phyloP scores from a whole-genome alignment of 371 early-diverging fungal genomes.

The Parasitella parasitica region DNA sequence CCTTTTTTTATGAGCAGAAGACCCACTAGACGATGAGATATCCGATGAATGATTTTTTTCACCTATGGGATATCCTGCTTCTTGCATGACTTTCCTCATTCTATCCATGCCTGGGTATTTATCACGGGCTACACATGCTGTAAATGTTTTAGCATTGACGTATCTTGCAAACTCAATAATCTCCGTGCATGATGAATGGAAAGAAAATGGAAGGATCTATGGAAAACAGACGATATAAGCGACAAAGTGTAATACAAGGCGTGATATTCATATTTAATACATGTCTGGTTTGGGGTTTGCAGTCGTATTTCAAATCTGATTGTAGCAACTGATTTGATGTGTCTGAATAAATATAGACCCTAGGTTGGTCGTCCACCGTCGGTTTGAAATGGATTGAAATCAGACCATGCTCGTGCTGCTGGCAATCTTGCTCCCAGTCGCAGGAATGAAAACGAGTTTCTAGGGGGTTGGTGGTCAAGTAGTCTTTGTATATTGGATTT shows the following conservation, averaged over 20 bases:
- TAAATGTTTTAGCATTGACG: constrained; percentile 13
- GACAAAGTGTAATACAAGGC: too few relatives aligned
- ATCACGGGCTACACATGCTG: constrained; percentile 22
- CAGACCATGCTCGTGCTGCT: not conserved
- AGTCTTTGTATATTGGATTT: constrained; percentile 5
- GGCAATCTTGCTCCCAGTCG: constrained; percentile 7
- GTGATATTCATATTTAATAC: too few relatives aligned
- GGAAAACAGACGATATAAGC: not conserved
- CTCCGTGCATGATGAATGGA: constrained; percentile 24
- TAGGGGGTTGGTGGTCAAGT: constrained; percentile 14
- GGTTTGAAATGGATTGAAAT: not conserved
- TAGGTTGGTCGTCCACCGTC: not conserved
- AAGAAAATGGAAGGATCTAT: constrained; percentile 25
- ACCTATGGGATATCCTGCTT: not conserved
- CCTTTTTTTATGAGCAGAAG: not conserved
- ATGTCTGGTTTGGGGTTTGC: not conserved
- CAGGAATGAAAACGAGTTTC: constrained; percentile 28
- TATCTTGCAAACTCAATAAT: constrained; percentile 12
- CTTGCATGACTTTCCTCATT: not conserved
- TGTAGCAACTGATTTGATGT: not conserved
- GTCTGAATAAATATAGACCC: not conserved
- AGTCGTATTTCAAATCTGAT: constrained; percentile 11
- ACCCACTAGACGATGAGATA: not conserved
- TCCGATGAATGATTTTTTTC: not conserved
- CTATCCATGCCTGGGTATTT: constrained; percentile 4